Base-by-base conservation (phyloP, 2,329 filamentous ascomycete genomes). In the Chrysoporthe deuterocubensis region DNA sequence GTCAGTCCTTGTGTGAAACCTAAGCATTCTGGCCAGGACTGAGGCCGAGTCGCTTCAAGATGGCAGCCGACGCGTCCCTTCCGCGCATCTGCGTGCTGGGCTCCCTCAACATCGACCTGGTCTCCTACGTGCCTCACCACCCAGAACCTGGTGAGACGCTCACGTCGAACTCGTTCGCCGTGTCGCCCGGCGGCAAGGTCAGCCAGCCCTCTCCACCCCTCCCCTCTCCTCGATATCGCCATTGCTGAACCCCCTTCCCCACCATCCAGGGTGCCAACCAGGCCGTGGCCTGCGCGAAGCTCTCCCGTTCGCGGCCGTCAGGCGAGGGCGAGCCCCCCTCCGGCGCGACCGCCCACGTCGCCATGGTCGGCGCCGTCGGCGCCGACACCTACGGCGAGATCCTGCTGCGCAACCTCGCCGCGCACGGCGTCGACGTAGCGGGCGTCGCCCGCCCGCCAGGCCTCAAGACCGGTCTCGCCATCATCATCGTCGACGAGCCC, bases 101-200 rank as follows among this genome's bases (percentile, higher is more conserved):
- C 74, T 98, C 95, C 44, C 89, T 99, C 70, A 98, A 98, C 81
- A 92, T 93, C 77, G 95, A 99, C 82, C 90, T 98, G 71, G 92
- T 97, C 71, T 94, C 93, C 52, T 90, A 93, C 74, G 96, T 96
- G 44, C 84, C 92, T 5, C 92, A 95, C 71, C 89, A 97, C 71
- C 95, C 96, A 1, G 82, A 85, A 1, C 90, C 91, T 0, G 96
- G 95, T 72, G 95, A 99, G 81, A 98, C 95, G 2, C 85, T 98
- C 63, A 94, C 92, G 2, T 87, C 93, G 60, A 89, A 83, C 71
- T 89, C 88, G 26, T 97, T 97, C 81, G 86, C 86, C 75, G 93
- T 90, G 46, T 94, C 92, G 56, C 90, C 92, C 42, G 96, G 95
- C 74, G 95, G 96, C 67, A 99, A 99, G 81, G 69, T 69, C 42